phyloP scores from a whole-genome alignment of 2,329 filamentous ascomycete species.

The Colletotrichum chrysophilum region DNA sequence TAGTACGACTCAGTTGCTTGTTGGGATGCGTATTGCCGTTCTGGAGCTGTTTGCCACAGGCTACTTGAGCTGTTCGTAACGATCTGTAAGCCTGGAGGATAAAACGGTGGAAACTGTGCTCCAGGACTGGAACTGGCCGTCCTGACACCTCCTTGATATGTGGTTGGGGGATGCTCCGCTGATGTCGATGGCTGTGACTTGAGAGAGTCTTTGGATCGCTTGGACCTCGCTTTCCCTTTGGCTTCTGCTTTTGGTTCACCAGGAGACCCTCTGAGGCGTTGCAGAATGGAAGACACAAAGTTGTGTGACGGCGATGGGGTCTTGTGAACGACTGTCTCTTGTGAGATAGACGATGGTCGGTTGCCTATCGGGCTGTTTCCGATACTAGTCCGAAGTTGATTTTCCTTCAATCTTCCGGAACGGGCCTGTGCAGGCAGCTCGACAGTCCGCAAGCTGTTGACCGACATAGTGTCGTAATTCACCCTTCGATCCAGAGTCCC shows the following conservation, averaged over 20 bases:
- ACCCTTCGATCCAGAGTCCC: constrained; percentile 14
- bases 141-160: constrained; percentile 26
- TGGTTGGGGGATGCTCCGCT: not conserved
- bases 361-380: not conserved
- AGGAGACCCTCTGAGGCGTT: not conserved
- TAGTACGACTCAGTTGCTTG: not conserved
- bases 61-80: constrained; percentile 4
- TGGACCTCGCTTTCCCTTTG: not conserved
- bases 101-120: constrained; percentile 28
- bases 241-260: not conserved
- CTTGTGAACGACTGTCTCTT: not conserved
- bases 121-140: constrained; percentile 37
- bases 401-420: not conserved
- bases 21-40: constrained; percentile 23
- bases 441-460: constrained; percentile 18
- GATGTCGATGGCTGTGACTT: not conserved
- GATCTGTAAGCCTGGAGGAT: constrained; percentile 25
- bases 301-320: not conserved
- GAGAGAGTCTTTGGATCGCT: not conserved
- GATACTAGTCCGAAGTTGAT: not conserved
- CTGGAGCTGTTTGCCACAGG: not conserved
- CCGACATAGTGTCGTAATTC: constrained; percentile 30
- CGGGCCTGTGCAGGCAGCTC: not conserved
- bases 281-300: not conserved
- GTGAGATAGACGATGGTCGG: not conserved